Conservation (phyloP, 176 grass and related monocot species). For the Saccharum spontaneum region DNA sequence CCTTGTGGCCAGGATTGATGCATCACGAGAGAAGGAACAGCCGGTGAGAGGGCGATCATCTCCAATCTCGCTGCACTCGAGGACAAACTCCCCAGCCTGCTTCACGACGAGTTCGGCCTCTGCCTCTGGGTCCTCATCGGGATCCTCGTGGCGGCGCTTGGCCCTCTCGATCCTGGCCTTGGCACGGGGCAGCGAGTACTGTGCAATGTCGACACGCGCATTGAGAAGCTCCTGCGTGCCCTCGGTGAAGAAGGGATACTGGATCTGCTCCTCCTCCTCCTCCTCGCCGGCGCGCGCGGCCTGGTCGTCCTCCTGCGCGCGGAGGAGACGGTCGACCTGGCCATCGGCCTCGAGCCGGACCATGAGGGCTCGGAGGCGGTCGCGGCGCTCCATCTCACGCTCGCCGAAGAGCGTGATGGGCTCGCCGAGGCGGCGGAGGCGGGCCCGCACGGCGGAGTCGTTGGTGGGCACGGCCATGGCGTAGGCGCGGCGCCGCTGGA, state of each 20-base stretch:
- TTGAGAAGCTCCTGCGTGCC: slow-evolving; percentile 69
- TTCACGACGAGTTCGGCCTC: slow-evolving; percentile 74
- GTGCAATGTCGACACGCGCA: slow-evolving; percentile 57
- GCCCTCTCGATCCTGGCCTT: slow-evolving; percentile 77
- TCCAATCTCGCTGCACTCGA: slow-evolving; percentile 94
- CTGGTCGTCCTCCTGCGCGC: slow-evolving; percentile 72
- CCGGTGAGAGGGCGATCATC: slow-evolving; percentile 81
- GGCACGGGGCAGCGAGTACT: slow-evolving; percentile 61
- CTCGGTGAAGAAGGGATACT: slow-evolving; percentile 94
- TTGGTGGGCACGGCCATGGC: slow-evolving; percentile 98
- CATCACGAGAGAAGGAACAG: slow-evolving; percentile 84
- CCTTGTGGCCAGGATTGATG: slow-evolving; percentile 79
- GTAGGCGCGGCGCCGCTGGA: slow-evolving; percentile 80
- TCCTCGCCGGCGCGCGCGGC: slow-evolving; percentile 35
- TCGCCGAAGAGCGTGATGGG: slow-evolving; percentile 87
- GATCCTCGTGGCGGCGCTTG: slow-evolving; percentile 67
- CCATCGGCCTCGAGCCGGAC: slow-evolving; percentile 76
- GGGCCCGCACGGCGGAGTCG: slow-evolving; percentile 72
- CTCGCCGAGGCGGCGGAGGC: slow-evolving; percentile 85
- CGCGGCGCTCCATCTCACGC: slow-evolving; percentile 89
- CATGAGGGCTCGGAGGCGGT: slow-evolving; percentile 81
- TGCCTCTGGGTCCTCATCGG: slow-evolving; percentile 79
- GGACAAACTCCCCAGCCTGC: slow-evolving; percentile 60
- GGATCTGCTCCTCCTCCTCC: slow-evolving; percentile 57
- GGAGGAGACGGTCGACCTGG: slow-evolving; percentile 72